Percentiles rank a stretch among this genome's conserved stretches.
These are phyloP conservation scores for Pleurotus sapidus DNA, from an alignment of 768 basidiomycete species.

Conservation along the genomic window DNA sequence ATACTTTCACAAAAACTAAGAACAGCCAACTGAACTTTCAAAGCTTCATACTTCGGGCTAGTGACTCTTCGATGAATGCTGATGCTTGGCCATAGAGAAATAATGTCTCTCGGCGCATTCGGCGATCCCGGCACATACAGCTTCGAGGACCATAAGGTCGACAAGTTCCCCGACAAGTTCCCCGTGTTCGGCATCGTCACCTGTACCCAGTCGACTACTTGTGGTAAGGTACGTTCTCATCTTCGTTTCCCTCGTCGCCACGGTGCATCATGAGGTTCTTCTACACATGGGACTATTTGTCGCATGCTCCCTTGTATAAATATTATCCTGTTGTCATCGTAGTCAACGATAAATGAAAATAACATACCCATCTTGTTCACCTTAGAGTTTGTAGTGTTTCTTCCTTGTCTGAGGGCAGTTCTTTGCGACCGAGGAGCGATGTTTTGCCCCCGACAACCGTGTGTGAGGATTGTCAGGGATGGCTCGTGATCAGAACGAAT, in stretches of 20 bases:
- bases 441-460: background rate
- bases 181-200: background rate
- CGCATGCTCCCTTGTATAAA: background rate
- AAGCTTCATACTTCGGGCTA: background rate
- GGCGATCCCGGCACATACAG: too few relatives aligned
- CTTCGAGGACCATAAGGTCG: too few relatives aligned
- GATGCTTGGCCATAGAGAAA: too few relatives aligned
- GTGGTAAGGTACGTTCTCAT: background rate
- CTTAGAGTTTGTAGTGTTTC: background rate
- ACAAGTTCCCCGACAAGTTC: too few relatives aligned
- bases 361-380: background rate
- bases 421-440: too few relatives aligned
- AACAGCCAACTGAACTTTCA: constrained; percentile 13
- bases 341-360: background rate
- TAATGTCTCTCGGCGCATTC: too few relatives aligned
- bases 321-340: background rate
- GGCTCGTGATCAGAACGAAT: constrained; percentile 1
- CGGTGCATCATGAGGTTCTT: background rate
- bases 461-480: constrained; percentile 5
- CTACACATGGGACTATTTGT: background rate
- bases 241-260: background rate
- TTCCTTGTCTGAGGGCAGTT: background rate
- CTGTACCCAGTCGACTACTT: background rate
- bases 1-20: constrained; percentile 9
- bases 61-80: too few relatives aligned